Evolutionary conservation across 768 basidiomycete species (phyloP).

Genomic region (Rhodotorula graminis): DNA sequence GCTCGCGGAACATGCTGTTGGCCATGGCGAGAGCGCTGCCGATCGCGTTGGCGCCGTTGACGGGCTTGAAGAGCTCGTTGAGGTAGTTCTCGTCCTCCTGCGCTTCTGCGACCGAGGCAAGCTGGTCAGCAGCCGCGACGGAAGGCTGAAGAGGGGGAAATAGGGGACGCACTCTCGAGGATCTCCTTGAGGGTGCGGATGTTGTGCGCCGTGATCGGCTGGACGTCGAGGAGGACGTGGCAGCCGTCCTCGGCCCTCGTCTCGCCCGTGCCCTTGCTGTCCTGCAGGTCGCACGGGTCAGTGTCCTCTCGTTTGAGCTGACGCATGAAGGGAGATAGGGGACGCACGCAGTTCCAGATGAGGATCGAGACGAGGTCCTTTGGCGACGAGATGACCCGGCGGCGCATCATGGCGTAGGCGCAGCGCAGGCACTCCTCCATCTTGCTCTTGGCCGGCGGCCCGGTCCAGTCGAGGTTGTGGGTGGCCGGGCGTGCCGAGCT

Average conservation of each 20-base stretch:
- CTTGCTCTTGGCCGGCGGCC: constrained; percentile 59
- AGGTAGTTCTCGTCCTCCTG: constrained; percentile 62
- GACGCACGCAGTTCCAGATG: constrained; percentile 82
- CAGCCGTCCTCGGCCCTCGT: constrained; percentile 60
- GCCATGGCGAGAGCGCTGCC: constrained; percentile 87
- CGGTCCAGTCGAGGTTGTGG: constrained; percentile 53
- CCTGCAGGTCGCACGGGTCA: constrained; percentile 7
- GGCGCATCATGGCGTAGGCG: constrained; percentile 80
- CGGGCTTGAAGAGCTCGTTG: constrained; percentile 61
- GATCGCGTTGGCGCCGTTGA: constrained; percentile 55
- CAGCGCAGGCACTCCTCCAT: constrained; percentile 73
- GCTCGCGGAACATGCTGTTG: constrained; percentile 81
- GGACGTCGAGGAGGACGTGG: constrained; percentile 69
- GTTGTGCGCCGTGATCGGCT: constrained; percentile 69
- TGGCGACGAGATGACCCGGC: constrained; percentile 80
- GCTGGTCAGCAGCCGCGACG: background rate
- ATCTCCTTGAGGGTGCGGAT: constrained; percentile 73
- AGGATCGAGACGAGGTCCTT: constrained; percentile 85
- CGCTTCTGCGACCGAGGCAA: constrained; percentile 52
- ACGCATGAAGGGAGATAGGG: constrained; percentile 13
- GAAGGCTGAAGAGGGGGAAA: background rate
- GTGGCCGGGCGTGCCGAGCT: background rate
- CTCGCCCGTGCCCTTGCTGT: constrained; percentile 6
- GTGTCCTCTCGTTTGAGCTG: constrained; percentile 46
- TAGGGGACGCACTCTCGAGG: constrained; percentile 60